phyloP scores from a whole-genome alignment of 2,329 filamentous ascomycete genomes.

The Apiospora sp. region DNA sequence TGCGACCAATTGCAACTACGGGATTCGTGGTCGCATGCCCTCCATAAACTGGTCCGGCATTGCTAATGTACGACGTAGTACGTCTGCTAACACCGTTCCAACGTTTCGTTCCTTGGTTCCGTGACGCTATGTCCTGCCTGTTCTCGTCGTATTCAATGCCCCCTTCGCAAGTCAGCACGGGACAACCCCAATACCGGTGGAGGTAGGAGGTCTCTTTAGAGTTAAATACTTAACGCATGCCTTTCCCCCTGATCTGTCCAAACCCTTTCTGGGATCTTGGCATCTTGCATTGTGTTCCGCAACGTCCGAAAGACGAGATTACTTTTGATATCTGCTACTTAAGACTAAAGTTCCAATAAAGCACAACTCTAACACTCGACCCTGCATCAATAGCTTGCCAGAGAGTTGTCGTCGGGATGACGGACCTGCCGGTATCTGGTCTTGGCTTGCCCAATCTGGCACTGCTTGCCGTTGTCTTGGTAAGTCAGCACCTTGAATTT shows the following conservation, averaged over 20 bases:
- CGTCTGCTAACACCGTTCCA: background rate
- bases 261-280: background rate
- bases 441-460: conserved; percentile 12
- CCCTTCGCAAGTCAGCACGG: background rate
- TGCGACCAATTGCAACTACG: background rate
- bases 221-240: background rate
- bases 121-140: background rate
- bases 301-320: background rate
- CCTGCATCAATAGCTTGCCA: background rate
- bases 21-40: background rate
- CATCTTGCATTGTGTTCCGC: background rate
- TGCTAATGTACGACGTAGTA: background rate
- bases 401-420: background rate
- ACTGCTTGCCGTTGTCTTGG: background rate
- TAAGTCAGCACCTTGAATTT: background rate
- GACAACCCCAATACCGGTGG: background rate
- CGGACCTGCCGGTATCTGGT: background rate
- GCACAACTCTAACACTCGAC: background rate
- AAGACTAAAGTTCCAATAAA: background rate
- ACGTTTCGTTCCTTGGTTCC: background rate
- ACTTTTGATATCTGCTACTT: background rate
- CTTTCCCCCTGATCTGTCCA: background rate
- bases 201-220: background rate
- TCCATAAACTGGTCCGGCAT: background rate
- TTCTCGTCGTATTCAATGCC: background rate